Evolutionary conservation across 1,284 basidiomycete genomes (phyloP), one percentile per base, ranked within the genome.

Genomic region (Tylopilus orsonianus): DNA sequence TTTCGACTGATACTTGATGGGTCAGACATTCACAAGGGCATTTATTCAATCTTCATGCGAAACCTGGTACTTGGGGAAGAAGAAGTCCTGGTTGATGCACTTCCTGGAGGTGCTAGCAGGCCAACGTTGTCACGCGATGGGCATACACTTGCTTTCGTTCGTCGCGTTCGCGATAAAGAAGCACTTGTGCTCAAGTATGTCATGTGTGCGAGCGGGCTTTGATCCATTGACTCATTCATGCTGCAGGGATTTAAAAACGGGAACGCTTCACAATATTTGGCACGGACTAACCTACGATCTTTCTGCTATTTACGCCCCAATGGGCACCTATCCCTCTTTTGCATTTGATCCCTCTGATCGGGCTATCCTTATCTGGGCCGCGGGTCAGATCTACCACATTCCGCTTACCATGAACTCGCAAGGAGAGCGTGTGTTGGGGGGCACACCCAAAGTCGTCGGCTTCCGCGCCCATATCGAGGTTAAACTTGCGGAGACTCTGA

Each of bases 251-350:
- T 68, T 88, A 9, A 60, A 71, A 30, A 83, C 80, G 2, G 86
- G 85, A 8, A 82, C 81, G 1, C 68, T 84, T 27, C 77, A 75
- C 52, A 67, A 87, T 56, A 65, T 80, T n/a, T 88, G 82, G 81
- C 68, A 86, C 44, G 85, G 83, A 0, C 72, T 88, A 26, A 81
- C 75, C 2, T 86, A 83, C 55, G 85, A 88, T 58, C 69, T 81
- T 14, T 72, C 73, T n/a, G 64, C 66, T 5, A 71, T 85, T 40
- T 85, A 79, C 9, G 81, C 85, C 5, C 83, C 85, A 0, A 86
- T 86, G 81, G 84, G 85, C 14, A 85, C 85, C 20, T 88, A 87
- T 55, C 85, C 86, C 0, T 81, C 83, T 1, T 88, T 84, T 57
- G 73, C 83, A 3, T 87, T 87, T 62, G 46, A 50, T 48, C 49